Evolutionary conservation across 805 yeast genomes (phyloP).

Genomic region (Pichia membranifaciens): DNA sequence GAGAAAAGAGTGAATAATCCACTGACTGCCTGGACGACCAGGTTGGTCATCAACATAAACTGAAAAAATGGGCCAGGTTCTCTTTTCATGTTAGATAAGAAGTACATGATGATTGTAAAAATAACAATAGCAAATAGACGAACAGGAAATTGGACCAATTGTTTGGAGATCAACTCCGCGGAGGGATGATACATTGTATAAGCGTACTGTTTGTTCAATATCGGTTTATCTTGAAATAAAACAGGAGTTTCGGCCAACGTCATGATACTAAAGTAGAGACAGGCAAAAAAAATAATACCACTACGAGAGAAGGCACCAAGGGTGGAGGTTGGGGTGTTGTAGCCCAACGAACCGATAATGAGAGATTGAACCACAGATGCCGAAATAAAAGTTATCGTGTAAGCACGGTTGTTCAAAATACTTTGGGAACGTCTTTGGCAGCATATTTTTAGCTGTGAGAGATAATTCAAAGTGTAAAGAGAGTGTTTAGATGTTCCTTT

Average conservation of each 20-base stretch:
- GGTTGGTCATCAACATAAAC: constrained; percentile 37
- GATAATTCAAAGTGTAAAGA: constrained; percentile 36
- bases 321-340: constrained; percentile 43
- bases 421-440: constrained; percentile 49
- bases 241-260: constrained; percentile 57
- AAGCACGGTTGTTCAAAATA: constrained; percentile 51
- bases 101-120: constrained; percentile 43
- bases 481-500: constrained; percentile 35
- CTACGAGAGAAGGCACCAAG: constrained; percentile 57
- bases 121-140: constrained; percentile 45
- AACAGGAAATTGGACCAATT: constrained; percentile 52
- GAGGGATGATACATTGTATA: constrained; percentile 60
- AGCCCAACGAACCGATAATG: constrained; percentile 56
- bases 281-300: constrained; percentile 56
- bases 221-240: constrained; percentile 55
- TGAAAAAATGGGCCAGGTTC: constrained; percentile 53
- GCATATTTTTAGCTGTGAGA: constrained; percentile 47
- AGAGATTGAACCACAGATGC: constrained; percentile 54
- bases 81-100: constrained; percentile 45
- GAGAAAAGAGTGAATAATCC: constrained; percentile 51
- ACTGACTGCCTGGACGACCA: constrained; percentile 40
- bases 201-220: constrained; percentile 58
- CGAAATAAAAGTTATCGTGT: constrained; percentile 42
- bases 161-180: constrained; percentile 55
- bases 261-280: constrained; percentile 54